phyloP scores from a whole-genome alignment of 352 stramenopile species.

The Globisporangium paroecandrum region DNA sequence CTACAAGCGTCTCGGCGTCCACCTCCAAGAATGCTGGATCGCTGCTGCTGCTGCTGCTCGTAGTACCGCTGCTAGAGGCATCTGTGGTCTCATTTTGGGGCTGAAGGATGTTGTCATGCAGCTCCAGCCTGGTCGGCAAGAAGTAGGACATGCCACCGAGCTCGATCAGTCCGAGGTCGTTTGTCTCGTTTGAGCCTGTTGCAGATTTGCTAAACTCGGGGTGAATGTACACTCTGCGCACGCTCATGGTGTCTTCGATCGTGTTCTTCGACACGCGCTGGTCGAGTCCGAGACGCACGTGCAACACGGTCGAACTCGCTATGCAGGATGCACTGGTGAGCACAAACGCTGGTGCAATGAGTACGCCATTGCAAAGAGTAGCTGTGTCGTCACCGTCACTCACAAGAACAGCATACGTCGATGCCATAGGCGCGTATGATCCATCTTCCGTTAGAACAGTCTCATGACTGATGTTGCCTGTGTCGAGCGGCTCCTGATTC shows the following conservation, averaged over 20 bases:
- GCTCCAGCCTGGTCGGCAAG: not conserved
- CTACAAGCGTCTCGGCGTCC: not conserved
- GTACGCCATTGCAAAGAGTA: not conserved
- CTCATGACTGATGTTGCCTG: not conserved
- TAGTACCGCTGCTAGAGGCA: not conserved
- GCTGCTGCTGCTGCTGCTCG: not conserved
- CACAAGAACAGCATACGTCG: constrained; percentile 8
- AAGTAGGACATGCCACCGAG: constrained; percentile 14
- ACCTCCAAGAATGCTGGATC: not conserved
- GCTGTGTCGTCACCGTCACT: not conserved
- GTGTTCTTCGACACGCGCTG: not conserved
- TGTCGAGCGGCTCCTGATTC: not conserved
- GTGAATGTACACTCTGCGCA: constrained; percentile 10
- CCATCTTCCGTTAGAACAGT: not conserved
- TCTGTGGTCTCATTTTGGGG: not conserved
- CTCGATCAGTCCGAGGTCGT: constrained; percentile 11
- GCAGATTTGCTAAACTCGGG: not conserved
- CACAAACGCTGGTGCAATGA: constrained; percentile 6
- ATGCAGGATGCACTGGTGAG: constrained; percentile 6
- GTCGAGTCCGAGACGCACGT: constrained; percentile 8
- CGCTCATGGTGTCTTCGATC: constrained; percentile 8
- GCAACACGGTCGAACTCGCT: not conserved
- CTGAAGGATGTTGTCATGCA: constrained; percentile 3
- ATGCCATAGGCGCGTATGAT: not conserved
- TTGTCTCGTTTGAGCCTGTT: not conserved